Evolutionary conservation across 345 rosid genomes (phyloP).

Genomic region (Citrus cavaleriei): DNA sequence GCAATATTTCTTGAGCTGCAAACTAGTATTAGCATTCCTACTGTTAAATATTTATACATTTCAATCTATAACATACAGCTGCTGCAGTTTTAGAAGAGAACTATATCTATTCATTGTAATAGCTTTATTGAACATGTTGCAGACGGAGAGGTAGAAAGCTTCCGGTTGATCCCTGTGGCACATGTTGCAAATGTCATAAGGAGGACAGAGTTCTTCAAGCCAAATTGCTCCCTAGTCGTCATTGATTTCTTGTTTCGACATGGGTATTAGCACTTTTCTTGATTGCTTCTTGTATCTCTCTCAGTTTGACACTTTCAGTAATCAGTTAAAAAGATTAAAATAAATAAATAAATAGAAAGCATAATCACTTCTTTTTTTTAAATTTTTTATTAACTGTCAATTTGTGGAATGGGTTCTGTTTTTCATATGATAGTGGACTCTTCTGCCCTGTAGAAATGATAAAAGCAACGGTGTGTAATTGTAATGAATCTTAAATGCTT

Average conservation of each 20-base stretch:
- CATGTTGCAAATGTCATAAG: slow-evolving; percentile 63
- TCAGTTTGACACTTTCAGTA: neutral
- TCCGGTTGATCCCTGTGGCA: slow-evolving; percentile 61
- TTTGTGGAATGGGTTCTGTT: neutral
- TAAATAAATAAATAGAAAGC: neutral
- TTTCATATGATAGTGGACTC: neutral
- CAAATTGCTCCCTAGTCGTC: slow-evolving; percentile 79
- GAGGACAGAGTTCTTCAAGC: slow-evolving; percentile 70
- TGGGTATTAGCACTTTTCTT: slow-evolving; percentile 48
- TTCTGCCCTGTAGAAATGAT: neutral
- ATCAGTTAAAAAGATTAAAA: neutral
- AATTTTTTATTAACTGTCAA: neutral
- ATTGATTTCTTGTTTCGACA: slow-evolving; percentile 88
- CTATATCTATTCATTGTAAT: neutral
- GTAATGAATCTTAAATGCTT: neutral
- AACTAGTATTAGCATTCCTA: neutral
- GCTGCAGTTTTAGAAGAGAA: neutral
- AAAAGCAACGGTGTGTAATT: neutral
- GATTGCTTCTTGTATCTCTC: neutral
- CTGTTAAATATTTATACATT: neutral
- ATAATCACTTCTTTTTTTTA: neutral
- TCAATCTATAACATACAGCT: neutral
- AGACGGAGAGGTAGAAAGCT: slow-evolving; percentile 98
- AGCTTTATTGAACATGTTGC: slow-evolving; percentile 11
- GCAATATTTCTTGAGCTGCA: neutral